Base-by-base conservation (phyloP, 176 grass and related monocot species). In the Cenchrus purpureus region DNA sequence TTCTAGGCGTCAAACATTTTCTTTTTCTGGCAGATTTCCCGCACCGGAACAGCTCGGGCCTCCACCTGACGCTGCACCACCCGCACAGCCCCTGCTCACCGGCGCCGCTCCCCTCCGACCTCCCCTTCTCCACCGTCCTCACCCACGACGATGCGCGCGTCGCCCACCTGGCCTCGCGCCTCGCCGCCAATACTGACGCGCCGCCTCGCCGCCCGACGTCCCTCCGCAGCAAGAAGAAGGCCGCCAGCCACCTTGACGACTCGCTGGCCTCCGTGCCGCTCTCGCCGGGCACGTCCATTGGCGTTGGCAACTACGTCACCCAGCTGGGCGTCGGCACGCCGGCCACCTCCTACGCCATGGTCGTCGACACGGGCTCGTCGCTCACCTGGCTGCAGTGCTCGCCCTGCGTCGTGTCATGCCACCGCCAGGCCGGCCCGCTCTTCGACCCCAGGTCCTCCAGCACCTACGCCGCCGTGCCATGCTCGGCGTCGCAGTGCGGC, bases 311-410 rank as follows among this genome's bases (percentile, higher is more conserved):
- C 86, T 97, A 97, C 89, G 68, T 97, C 14, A 89, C 92, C 73
- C 55, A 76, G 71, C 85, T 97, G 8, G 90, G 92, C 73, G 86
- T 97, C 5, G 92, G 95, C 40, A 87, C 84, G 25, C 92, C 95
- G 0, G 54, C 92, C 12, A 92, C 73, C 71, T 20, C 90, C 71
- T 92, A 92, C 76, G 77, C 76, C 65, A 97, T 97, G 95, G 88
- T 97, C 10, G 92, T 97, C 25, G 95, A 97, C 89, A 97, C 95
- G 10, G 95, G 95, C 20, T 97, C 95, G 1, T 94, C 95, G 7
- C 74, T 97, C 63, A 89, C 86, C 55, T 97, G 95, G 95, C 90
- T 97, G 55, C 95, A 97, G 68, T 97, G 95, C 88, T 87, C 86
- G 1, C 95, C 95, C 0, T 97, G 95, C 85, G 32, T 43, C 15